Evolutionary conservation across 2,329 filamentous ascomycete species (phyloP).

Genomic region (Epichloe amarillans): DNA sequence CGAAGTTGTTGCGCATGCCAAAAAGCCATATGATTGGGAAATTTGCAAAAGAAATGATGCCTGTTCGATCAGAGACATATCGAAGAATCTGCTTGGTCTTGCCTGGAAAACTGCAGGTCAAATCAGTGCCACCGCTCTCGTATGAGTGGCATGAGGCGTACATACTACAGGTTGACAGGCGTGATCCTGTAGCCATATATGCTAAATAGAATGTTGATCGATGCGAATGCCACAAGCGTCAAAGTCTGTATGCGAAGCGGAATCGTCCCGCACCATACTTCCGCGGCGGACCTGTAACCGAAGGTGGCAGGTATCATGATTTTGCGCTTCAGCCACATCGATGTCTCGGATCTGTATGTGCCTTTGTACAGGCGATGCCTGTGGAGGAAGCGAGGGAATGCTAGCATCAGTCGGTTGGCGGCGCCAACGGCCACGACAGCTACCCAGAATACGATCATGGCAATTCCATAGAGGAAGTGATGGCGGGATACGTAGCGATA

Average conservation of each 20-base stretch:
- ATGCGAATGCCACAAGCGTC: conserved; percentile 23
- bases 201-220: conserved; percentile 25
- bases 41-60: conserved; percentile 49
- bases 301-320: conserved; percentile 29
- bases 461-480: conserved; percentile 23
- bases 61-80: conserved; percentile 50
- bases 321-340: conserved; percentile 19
- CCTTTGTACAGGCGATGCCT: background rate
- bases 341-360: background rate
- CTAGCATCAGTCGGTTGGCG: conserved; percentile 15
- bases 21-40: conserved; percentile 55
- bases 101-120: conserved; percentile 19
- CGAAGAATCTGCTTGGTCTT: conserved; percentile 27
- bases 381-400: conserved; percentile 4
- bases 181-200: conserved; percentile 25
- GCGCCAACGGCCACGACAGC: conserved; percentile 24
- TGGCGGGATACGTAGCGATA: conserved; percentile 19
- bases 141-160: background rate
- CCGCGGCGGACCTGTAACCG: conserved; percentile 28
- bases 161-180: conserved; percentile 27
- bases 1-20: conserved; percentile 50
- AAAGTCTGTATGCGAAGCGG: conserved; percentile 30
- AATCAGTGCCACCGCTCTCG: background rate
- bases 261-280: conserved; percentile 31
- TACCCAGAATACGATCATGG: conserved; percentile 28